These are phyloP conservation scores for Scedosporium minutisporum DNA, from an alignment of 2,329 filamentous ascomycete species.

Conservation along the genomic window DNA sequence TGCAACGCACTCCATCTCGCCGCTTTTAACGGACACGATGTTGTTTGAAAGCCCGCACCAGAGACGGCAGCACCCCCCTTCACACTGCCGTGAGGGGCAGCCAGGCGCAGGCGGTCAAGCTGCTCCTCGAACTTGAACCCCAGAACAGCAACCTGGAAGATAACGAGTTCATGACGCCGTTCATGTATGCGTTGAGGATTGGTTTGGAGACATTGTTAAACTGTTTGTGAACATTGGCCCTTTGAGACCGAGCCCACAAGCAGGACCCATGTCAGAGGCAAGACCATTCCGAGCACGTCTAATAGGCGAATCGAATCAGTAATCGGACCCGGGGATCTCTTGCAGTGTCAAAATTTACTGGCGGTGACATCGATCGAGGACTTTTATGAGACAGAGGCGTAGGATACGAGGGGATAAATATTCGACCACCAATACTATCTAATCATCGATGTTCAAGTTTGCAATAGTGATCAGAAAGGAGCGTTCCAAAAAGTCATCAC, in stretches of 20 bases:
- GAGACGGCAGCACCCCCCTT: conserved; percentile 22
- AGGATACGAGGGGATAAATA: too few relatives aligned
- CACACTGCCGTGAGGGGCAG: background rate
- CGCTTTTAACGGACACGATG: conserved; percentile 9
- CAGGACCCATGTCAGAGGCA: background rate
- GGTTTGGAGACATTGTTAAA: background rate
- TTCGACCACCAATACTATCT: too few relatives aligned
- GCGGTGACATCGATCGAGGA: background rate
- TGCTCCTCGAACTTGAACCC: background rate
- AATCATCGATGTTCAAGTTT: too few relatives aligned
- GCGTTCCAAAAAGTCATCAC: too few relatives aligned
- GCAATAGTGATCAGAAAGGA: too few relatives aligned
- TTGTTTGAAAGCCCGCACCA: conserved; percentile 16
- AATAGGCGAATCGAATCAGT: background rate
- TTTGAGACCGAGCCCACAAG: background rate
- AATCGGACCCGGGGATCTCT: background rate
- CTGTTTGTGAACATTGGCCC: background rate
- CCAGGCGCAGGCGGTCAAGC: conserved; percentile 1
- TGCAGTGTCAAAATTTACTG: background rate
- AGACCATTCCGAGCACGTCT: background rate
- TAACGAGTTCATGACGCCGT: conserved; percentile 1
- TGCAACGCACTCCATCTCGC: conserved; percentile 10
- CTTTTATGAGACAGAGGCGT: too few relatives aligned
- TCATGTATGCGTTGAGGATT: conserved; percentile 1
- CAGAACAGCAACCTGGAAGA: background rate